Conservation (phyloP, 192 early-diverging fungal genomes). For the Coemansia sp. region DNA sequence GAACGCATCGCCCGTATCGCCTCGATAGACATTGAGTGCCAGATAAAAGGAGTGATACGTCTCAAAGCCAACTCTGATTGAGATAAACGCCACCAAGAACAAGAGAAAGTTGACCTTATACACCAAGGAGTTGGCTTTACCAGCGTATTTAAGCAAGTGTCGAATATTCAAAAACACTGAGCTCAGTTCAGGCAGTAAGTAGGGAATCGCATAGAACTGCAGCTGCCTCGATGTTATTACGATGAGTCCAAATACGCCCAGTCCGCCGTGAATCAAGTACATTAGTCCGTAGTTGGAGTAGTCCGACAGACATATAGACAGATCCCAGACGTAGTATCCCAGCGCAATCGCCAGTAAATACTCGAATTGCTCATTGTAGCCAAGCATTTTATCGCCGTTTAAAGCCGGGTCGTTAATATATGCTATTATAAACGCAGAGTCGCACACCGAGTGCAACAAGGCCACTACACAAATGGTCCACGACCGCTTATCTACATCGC, state of each 20-base stretch:
- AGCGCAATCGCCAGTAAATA: constrained; percentile 26
- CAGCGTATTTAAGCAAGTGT: constrained; percentile 37
- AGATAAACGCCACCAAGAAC: constrained; percentile 32
- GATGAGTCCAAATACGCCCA: constrained; percentile 43
- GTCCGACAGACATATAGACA: constrained; percentile 34
- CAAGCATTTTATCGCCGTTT: constrained; percentile 40
- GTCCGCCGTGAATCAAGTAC: constrained; percentile 43
- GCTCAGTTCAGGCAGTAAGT: constrained; percentile 49
- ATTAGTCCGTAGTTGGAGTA: constrained; percentile 31
- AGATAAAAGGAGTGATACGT: constrained; percentile 32
- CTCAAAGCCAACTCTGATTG: constrained; percentile 42
- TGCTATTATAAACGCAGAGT: constrained; percentile 26
- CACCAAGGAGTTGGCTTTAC: constrained; percentile 12
- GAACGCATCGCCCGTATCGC: constrained; percentile 21
- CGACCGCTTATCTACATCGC: constrained; percentile 14
- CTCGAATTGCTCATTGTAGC: constrained; percentile 33
- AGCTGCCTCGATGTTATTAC: constrained; percentile 45
- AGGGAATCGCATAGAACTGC: constrained; percentile 53
- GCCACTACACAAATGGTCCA: constrained; percentile 21
- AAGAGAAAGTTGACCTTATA: constrained; percentile 48
- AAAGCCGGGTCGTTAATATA: constrained; percentile 24
- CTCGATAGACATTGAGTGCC: constrained; percentile 10
- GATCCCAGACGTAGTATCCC: constrained; percentile 55
- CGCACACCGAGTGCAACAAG: constrained; percentile 28
- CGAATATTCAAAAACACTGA: constrained; percentile 49